phyloP scores from a whole-genome alignment of 768 basidiomycete genomes.

The Kwoniella europaea region DNA sequence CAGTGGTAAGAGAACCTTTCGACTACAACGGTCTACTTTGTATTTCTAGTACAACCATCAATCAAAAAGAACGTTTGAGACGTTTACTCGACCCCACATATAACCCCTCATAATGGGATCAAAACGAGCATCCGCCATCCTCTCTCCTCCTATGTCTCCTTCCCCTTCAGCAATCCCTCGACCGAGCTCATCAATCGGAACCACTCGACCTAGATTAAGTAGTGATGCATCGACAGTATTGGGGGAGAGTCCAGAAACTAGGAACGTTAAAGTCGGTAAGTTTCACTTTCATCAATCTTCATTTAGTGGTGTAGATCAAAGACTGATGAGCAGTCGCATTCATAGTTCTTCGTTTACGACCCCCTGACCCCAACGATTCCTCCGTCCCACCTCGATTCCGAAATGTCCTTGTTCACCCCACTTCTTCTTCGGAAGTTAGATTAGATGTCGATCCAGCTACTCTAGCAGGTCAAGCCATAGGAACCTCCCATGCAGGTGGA shows the following conservation, averaged over 20 bases:
- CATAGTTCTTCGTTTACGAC: slow-evolving; percentile 85
- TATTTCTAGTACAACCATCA: too few relatives aligned
- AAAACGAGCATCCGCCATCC: slow-evolving; percentile 8
- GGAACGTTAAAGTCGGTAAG: slow-evolving; percentile 50
- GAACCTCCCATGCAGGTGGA: slow-evolving; percentile 9
- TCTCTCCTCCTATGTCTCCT: slow-evolving; percentile 22
- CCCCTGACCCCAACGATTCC: slow-evolving; percentile 80
- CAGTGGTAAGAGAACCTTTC: not conserved
- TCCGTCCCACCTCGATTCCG: slow-evolving; percentile 95
- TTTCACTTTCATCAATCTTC: not conserved
- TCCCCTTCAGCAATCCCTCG: slow-evolving; percentile 35
- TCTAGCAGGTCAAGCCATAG: slow-evolving; percentile 36
- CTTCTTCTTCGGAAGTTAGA: slow-evolving; percentile 74
- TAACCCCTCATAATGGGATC: slow-evolving; percentile 5
- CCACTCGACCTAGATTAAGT: slow-evolving; percentile 1
- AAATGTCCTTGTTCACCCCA: slow-evolving; percentile 80
- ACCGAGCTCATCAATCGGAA: slow-evolving; percentile 27
- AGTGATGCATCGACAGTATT: slow-evolving; percentile 13
- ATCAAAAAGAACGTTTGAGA: not conserved
- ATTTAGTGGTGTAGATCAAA: not conserved
- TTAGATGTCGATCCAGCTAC: slow-evolving; percentile 68
- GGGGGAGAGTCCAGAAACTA: slow-evolving; percentile 22
- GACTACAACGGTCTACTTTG: too few relatives aligned
- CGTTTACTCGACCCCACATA: not conserved
- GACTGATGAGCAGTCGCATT: not conserved